Conservation (phyloP, 257 asterid species). For the Rhazya stricta region DNA sequence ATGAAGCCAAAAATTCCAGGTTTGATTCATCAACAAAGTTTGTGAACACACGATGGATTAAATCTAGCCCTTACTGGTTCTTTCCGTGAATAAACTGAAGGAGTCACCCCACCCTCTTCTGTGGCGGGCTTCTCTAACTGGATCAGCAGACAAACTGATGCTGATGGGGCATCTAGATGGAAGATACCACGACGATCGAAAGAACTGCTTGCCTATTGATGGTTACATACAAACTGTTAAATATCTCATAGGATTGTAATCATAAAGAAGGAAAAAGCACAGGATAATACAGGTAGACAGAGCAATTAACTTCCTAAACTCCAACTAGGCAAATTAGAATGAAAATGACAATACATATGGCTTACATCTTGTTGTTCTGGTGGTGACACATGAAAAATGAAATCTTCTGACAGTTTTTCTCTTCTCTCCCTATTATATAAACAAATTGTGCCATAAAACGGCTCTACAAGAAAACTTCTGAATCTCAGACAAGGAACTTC, state of each 20-base stretch:
- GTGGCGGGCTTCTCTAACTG: slow-evolving; percentile 98
- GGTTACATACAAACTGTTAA: slow-evolving; percentile 23
- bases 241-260: slow-evolving; percentile 5
- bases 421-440: slow-evolving; percentile 98
- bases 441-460: slow-evolving; percentile 96
- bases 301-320: slow-evolving; percentile 10
- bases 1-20: too few relatives aligned
- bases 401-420: slow-evolving; percentile 98
- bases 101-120: slow-evolving; percentile 97
- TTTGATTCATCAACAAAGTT: too few relatives aligned
- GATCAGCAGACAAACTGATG: slow-evolving; percentile 89
- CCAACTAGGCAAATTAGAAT: slow-evolving; percentile 6
- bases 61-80: slow-evolving; percentile 74
- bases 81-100: slow-evolving; percentile 96
- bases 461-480: slow-evolving; percentile 79
- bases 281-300: background rate
- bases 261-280: background rate
- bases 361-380: slow-evolving; percentile 82
- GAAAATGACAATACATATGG: background rate
- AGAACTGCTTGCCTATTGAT: slow-evolving; percentile 58
- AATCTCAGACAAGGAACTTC: slow-evolving; percentile 50
- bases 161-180: slow-evolving; percentile 92
- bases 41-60: too few relatives aligned
- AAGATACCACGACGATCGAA: slow-evolving; percentile 68
- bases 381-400: slow-evolving; percentile 67